Conservation (phyloP, 345 rosid species). For the Gossypium raimondii region DNA sequence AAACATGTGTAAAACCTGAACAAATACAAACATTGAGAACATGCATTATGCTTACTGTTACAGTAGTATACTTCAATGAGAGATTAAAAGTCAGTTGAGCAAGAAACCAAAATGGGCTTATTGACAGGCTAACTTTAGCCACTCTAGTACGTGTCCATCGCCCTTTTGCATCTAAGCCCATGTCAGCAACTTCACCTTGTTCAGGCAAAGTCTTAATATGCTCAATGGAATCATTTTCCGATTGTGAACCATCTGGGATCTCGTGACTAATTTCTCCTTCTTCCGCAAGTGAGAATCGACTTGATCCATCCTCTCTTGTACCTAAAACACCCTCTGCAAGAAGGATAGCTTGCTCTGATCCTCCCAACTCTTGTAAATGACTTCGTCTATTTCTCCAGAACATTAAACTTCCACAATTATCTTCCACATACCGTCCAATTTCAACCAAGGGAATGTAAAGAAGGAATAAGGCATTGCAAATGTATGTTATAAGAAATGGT, state of each 20-base stretch:
- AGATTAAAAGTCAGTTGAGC: constrained; percentile 89
- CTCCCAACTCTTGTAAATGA: constrained; percentile 38
- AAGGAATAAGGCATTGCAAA: constrained; percentile 86
- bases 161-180: constrained; percentile 67
- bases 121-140: constrained; percentile 71
- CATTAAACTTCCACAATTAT: constrained; percentile 56
- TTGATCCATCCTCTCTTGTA: constrained; percentile 22
- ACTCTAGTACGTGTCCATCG: constrained; percentile 84
- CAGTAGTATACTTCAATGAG: constrained; percentile 85
- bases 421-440: constrained; percentile 62
- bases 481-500: constrained; percentile 84
- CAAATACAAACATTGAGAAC: constrained; percentile 2
- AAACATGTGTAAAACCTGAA: not conserved
- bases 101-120: constrained; percentile 92
- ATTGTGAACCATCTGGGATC: constrained; percentile 25
- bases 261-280: constrained; percentile 35
- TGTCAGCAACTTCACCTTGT: constrained; percentile 18
- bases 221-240: constrained; percentile 30
- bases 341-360: constrained; percentile 71
- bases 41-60: constrained; percentile 52
- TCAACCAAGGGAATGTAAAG: constrained; percentile 79
- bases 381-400: constrained; percentile 51
- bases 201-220: constrained; percentile 23
- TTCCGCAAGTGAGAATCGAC: constrained; percentile 25
- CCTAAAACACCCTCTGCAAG: constrained; percentile 42